Conservation (phyloP, 1,284 basidiomycete genomes). For the Phellopilus nigrolimitatus region DNA sequence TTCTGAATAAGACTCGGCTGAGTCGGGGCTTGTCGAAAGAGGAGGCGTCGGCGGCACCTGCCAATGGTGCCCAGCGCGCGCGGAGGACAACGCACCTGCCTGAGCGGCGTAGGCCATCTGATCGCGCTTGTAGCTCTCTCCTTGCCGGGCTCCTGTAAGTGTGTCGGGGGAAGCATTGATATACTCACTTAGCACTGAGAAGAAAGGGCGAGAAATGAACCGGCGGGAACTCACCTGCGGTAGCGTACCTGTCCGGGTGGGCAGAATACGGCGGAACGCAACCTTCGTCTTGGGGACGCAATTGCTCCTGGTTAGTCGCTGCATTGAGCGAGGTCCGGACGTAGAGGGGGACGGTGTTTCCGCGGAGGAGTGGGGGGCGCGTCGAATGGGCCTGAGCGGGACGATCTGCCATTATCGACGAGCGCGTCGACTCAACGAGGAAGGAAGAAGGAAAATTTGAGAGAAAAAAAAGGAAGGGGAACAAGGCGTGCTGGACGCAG, state of each 20-base stretch:
- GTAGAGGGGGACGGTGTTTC: slow-evolving; percentile 19
- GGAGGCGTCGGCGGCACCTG: slow-evolving; percentile 17
- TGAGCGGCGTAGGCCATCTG: neutral
- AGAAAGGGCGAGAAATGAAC: neutral
- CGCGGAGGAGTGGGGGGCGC: slow-evolving; percentile 15
- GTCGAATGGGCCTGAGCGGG: slow-evolving; percentile 4
- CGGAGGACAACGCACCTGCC: neutral
- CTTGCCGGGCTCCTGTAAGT: neutral
- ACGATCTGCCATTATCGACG: slow-evolving; percentile 9
- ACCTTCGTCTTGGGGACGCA: slow-evolving; percentile 1
- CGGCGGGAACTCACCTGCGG: slow-evolving; percentile 1
- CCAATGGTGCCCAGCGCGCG: slow-evolving; percentile 11
- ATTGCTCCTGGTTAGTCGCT: slow-evolving; percentile 9
- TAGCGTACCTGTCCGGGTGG: slow-evolving; percentile 7
- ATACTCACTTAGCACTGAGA: neutral
- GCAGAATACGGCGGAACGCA: slow-evolving; percentile 4
- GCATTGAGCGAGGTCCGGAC: slow-evolving; percentile 7
- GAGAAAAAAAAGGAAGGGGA: neutral
- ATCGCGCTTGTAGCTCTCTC: neutral
- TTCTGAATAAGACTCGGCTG: slow-evolving; percentile 16
- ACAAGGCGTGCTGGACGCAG: neutral
- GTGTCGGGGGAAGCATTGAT: neutral
- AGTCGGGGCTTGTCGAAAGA: slow-evolving; percentile 16
- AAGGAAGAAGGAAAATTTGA: neutral
- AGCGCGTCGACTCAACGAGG: neutral